Percentiles rank a stretch among this genome's conserved stretches.
Conservation (phyloP, 2,329 filamentous ascomycete species). For the Didymella glomerata region DNA sequence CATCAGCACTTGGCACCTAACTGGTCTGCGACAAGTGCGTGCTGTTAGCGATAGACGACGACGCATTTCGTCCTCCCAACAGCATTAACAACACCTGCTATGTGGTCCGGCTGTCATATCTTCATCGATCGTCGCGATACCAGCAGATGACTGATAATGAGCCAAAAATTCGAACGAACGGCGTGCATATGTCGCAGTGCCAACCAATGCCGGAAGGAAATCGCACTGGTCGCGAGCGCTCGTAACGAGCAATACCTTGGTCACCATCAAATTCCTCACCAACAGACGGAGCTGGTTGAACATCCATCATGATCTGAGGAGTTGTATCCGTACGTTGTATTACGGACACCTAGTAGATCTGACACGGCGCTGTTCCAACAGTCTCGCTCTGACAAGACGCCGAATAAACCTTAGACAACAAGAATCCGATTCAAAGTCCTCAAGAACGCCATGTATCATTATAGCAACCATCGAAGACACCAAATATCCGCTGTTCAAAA, state of each 20-base stretch:
- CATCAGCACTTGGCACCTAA: too few relatives aligned
- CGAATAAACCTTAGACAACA: background rate
- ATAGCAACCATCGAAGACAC: background rate
- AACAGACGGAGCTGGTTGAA: background rate
- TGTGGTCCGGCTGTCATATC: too few relatives aligned
- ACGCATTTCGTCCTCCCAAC: too few relatives aligned
- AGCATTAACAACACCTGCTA: background rate
- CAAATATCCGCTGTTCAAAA: conserved; percentile 43
- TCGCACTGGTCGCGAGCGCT: conserved; percentile 3
- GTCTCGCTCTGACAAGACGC: background rate
- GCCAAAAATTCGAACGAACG: background rate
- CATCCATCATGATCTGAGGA: too few relatives aligned
- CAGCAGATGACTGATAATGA: too few relatives aligned
- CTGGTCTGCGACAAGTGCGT: background rate
- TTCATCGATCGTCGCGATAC: too few relatives aligned
- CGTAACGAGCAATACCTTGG: background rate
- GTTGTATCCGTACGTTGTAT: background rate
- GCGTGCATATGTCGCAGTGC: background rate
- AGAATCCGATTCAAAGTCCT: background rate
- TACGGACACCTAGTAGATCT: background rate
- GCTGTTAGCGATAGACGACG: background rate
- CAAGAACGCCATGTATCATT: background rate
- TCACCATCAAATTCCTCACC: too few relatives aligned
- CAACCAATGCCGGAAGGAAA: background rate
- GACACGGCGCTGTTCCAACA: background rate